Base-by-base conservation (phyloP, 139 green algal species). In the Micromonas pusilla region DNA sequence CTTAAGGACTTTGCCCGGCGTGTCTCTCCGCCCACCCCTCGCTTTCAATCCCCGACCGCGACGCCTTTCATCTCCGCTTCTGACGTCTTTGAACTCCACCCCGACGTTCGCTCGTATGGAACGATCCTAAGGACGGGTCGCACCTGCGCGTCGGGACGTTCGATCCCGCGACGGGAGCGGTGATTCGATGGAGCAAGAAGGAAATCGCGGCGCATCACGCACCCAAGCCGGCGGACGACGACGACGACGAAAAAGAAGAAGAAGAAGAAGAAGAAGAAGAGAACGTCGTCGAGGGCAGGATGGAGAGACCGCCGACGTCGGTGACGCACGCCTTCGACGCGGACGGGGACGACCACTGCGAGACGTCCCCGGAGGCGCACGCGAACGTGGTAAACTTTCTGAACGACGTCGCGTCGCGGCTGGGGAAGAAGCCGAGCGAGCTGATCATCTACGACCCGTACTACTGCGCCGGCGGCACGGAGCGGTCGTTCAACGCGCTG, bases 401-500 rank as follows among this genome's bases (percentile, higher is more conserved):
- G 16, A 75, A 75, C 28, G 23, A 54, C 3, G 4, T 77, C 6
- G 71, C 60, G 3, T 38, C 30, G 13, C 26, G 26, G 23, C 36
- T 80, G 25, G 66, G 66, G 20, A 84, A 80, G 74, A 73, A 33
- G 30, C 66, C 66, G n/a, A 38, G 25, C 20, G 63, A 77, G 52
- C 32, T 84, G 52, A 23, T 72, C 9, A 80, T 84, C 38, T 84
- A 84, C 63, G 79, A 84, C 66, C 79, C 79, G 1, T 84, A 78
- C 62, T 84, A 80, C 64, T 84, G 79, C 65, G 57, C 79, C 3
- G 79, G 79, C 2, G 52, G 62, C 5, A 54, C 64, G 34, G 21
- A 53, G 19, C 16, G 38, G 39, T 60, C 52, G 21, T 54, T 82
- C 2, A 33, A 25, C 2, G 31, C 39, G 70, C 52, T 83, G 13